These are phyloP conservation scores for Diaporthe ampelina DNA, from an alignment of 2,329 filamentous ascomycete species.

Conservation along the genomic window DNA sequence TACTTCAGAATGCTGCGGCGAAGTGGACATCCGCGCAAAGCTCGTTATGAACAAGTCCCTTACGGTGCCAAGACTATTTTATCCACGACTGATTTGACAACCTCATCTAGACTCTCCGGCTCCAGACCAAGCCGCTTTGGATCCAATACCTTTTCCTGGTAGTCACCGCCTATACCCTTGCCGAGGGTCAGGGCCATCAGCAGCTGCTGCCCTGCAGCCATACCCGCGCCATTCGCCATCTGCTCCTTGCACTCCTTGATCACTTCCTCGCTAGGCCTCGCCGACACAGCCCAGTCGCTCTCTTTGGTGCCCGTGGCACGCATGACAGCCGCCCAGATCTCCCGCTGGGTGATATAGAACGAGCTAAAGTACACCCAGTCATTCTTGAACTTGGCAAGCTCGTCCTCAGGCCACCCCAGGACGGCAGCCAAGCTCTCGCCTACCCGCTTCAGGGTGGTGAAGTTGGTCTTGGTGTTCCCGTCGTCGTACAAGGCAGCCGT, in stretches of 20 bases:
- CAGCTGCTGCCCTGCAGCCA: slow-evolving; percentile 2
- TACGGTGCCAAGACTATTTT: background rate
- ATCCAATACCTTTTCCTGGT: slow-evolving; percentile 2
- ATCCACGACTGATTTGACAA: background rate
- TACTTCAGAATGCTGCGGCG: no score
- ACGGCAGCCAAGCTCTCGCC: slow-evolving; percentile 53
- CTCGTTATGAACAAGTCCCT: no score
- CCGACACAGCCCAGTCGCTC: background rate
- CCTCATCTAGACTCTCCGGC: slow-evolving; percentile 3
- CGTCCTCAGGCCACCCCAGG: slow-evolving; percentile 51
- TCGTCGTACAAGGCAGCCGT: slow-evolving; percentile 50
- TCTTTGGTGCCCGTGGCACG: slow-evolving; percentile 49
- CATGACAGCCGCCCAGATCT: slow-evolving; percentile 52
- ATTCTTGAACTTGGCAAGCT: slow-evolving; percentile 49
- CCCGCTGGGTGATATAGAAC: slow-evolving; percentile 51
- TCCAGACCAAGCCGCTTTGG: background rate
- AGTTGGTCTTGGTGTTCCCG: slow-evolving; percentile 48
- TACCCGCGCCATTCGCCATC: background rate
- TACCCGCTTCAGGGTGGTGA: slow-evolving; percentile 50
- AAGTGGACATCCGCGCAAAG: no score
- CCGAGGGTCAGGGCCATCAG: slow-evolving; percentile 9
- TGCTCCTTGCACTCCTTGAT: slow-evolving; percentile 1
- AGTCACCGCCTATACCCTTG: slow-evolving; percentile 4
- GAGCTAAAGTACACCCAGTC: slow-evolving; percentile 52
- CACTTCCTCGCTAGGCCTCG: background rate